These are phyloP conservation scores for Penicillium flavigenum DNA, from an alignment of 495 filamentous ascomycete species.

Conservation along the genomic window DNA sequence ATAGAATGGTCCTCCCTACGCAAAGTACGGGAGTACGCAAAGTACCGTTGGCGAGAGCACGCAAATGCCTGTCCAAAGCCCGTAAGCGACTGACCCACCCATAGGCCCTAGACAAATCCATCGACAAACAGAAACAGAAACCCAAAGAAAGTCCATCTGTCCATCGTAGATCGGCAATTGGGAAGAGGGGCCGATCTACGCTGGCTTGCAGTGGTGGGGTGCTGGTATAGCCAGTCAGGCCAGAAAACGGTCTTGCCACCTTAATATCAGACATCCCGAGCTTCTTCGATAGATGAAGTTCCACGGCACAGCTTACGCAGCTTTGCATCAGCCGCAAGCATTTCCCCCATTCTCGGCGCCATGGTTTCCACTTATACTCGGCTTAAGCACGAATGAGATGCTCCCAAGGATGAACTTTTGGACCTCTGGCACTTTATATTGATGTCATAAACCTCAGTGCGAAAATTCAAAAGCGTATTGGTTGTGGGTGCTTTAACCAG, in stretches of 20 bases:
- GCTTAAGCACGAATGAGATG: neutral
- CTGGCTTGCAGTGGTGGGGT: neutral
- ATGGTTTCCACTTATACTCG: neutral
- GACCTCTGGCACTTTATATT: neutral
- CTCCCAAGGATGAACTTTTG: neutral
- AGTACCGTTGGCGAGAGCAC: neutral
- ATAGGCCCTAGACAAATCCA: neutral
- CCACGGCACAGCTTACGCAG: conserved; percentile 15
- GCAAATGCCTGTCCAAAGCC: too few relatives aligned
- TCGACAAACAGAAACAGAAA: neutral
- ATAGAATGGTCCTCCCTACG: too few relatives aligned
- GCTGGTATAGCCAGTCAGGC: conserved; percentile 18
- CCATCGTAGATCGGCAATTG: neutral
- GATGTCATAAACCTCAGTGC: neutral
- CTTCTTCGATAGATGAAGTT: neutral
- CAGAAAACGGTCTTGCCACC: conserved; percentile 18
- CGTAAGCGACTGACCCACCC: conserved; percentile 12
- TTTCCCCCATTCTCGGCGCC: neutral
- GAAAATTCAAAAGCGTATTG: neutral
- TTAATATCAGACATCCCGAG: neutral
- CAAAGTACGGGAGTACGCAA: neutral
- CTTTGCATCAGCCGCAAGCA: conserved; percentile 5
- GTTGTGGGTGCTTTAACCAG: too few relatives aligned
- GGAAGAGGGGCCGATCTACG: neutral
- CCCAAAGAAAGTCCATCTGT: neutral